phyloP scores from a whole-genome alignment of 352 stramenopile species.

The Phytophthora capsici region DNA sequence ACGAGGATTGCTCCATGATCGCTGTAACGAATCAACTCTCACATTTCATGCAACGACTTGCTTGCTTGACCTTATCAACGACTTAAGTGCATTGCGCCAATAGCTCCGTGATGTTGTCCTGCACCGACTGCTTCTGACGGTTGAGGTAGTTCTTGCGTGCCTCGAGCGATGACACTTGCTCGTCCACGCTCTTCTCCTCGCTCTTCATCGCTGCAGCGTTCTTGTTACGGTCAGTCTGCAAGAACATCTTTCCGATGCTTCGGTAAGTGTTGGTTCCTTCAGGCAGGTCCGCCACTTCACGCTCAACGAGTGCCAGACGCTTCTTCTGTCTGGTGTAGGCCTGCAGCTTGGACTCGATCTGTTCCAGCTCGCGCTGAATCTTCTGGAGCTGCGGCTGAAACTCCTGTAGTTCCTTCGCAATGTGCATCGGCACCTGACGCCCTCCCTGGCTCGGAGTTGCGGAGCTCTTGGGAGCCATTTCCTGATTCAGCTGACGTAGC shows the following conservation, averaged over 20 bases:
- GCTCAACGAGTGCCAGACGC: conserved; percentile 71
- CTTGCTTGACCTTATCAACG: not conserved
- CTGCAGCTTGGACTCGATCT: conserved; percentile 77
- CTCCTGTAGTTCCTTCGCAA: conserved; percentile 83
- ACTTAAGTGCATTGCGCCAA: conserved; percentile 70
- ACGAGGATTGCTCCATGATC: conserved; percentile 23
- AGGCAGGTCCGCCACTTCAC: conserved; percentile 72
- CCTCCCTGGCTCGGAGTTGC: conserved; percentile 17
- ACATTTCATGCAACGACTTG: conserved; percentile 16
- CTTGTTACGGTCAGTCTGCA: conserved; percentile 62
- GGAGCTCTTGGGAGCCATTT: conserved; percentile 34
- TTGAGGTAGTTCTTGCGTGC: conserved; percentile 83
- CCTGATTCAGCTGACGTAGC: conserved; percentile 70
- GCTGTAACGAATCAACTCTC: conserved; percentile 26
- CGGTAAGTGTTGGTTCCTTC: conserved; percentile 69
- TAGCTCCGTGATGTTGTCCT: conserved; percentile 87
- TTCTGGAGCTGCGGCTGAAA: conserved; percentile 81
- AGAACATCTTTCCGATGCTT: conserved; percentile 88
- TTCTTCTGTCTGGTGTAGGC: conserved; percentile 76
- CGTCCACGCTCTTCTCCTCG: conserved; percentile 65
- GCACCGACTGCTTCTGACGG: conserved; percentile 78
- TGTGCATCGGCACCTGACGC: conserved; percentile 58
- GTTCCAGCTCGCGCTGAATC: conserved; percentile 80
- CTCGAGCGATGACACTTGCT: conserved; percentile 77
- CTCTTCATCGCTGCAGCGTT: conserved; percentile 63